These are phyloP conservation scores for Anthracocystis setariae DNA, from an alignment of 1,284 basidiomycete species.

Conservation along the genomic window DNA sequence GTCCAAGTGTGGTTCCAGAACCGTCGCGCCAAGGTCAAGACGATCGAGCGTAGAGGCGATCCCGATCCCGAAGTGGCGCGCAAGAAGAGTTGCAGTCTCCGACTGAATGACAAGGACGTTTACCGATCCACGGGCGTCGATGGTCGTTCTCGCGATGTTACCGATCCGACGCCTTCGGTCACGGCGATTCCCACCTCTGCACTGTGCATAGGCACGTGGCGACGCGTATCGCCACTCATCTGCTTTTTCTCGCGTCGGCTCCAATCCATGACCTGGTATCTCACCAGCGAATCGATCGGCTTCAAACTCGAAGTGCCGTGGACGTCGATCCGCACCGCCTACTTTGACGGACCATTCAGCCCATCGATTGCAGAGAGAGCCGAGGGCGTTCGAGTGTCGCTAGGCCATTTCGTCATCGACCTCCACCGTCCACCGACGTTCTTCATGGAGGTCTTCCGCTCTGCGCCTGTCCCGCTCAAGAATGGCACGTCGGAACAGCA, in stretches of 20 bases:
- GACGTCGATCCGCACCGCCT: slow-evolving; percentile 39
- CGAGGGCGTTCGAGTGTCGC: slow-evolving; percentile 46
- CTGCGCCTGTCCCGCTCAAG: slow-evolving; percentile 20
- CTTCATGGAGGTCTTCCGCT: slow-evolving; percentile 62
- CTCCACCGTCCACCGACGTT: slow-evolving; percentile 56
- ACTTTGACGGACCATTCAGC: slow-evolving; percentile 38
- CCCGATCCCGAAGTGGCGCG: slow-evolving; percentile 11
- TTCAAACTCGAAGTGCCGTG: slow-evolving; percentile 61
- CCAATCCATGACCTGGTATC: slow-evolving; percentile 54
- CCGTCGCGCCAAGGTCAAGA: slow-evolving; percentile 52
- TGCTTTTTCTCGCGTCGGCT: slow-evolving; percentile 59
- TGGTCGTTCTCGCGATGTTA: slow-evolving; percentile 7
- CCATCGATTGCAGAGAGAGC: slow-evolving; percentile 46
- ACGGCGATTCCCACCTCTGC: slow-evolving; percentile 51
- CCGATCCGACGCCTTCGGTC: slow-evolving; percentile 28
- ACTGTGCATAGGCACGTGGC: slow-evolving; percentile 56
- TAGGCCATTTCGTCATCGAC: slow-evolving; percentile 52
- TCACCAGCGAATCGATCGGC: slow-evolving; percentile 56
- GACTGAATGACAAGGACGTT: slow-evolving; percentile 20
- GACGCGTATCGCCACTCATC: slow-evolving; percentile 56
- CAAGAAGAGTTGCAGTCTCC: slow-evolving; percentile 34
- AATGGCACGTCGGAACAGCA: slow-evolving; percentile 20
- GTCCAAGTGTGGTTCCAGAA: slow-evolving; percentile 63
- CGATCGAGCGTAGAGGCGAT: slow-evolving; percentile 38
- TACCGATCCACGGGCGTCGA: slow-evolving; percentile 1